Conservation (phyloP, 2,329 filamentous ascomycete genomes). For the Botrytis cinerea region DNA sequence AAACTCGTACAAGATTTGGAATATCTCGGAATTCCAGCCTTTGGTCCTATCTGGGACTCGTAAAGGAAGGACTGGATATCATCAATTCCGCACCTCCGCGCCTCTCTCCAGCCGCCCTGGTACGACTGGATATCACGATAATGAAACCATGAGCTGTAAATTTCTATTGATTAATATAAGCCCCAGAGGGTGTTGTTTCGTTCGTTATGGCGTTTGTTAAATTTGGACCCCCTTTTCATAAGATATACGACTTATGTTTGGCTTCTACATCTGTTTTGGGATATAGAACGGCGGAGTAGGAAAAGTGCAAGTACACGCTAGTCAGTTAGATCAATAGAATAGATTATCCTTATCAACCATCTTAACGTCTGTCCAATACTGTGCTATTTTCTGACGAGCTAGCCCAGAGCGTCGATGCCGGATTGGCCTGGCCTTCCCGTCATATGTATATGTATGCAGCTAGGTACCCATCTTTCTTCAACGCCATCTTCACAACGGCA, state of each 20-base stretch:
- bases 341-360: background rate
- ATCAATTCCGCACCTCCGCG: background rate
- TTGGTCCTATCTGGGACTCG: slow-evolving; percentile 45
- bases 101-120: background rate
- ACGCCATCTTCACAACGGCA: background rate
- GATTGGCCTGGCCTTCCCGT: background rate
- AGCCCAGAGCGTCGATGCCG: background rate
- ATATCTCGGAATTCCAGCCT: slow-evolving; percentile 43
- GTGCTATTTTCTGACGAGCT: background rate
- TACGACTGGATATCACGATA: background rate
- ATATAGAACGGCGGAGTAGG: background rate
- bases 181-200: background rate
- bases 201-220: slow-evolving; percentile 10
- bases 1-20: slow-evolving; percentile 46
- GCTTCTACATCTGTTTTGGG: background rate
- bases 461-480: slow-evolving; percentile 9
- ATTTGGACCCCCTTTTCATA: background rate
- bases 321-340: slow-evolving; percentile 12
- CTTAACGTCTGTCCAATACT: background rate
- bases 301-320: background rate
- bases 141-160: background rate
- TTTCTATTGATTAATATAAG: background rate
- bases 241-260: background rate
- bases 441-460: background rate
- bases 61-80: background rate